These are phyloP conservation scores for Claviceps quebecensis DNA, from an alignment of 2,329 filamentous ascomycete genomes.

Conservation along the genomic window DNA sequence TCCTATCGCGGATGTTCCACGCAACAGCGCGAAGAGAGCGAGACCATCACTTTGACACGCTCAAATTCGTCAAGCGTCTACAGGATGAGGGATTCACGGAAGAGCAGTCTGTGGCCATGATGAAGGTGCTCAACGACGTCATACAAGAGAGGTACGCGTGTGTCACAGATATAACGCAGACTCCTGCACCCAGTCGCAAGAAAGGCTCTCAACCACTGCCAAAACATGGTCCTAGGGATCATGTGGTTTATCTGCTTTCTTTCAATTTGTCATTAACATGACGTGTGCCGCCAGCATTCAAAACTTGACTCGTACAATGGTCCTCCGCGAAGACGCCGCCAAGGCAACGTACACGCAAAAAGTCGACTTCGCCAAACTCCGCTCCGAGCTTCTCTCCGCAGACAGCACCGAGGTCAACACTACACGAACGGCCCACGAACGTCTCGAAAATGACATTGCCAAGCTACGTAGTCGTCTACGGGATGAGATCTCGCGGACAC, in stretches of 20 bases:
- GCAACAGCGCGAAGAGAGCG: constrained; percentile 42
- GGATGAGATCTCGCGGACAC: constrained; percentile 88
- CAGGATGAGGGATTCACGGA: constrained; percentile 90
- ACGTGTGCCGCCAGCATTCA: constrained; percentile 53
- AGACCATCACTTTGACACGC: constrained; percentile 95
- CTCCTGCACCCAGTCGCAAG: no score
- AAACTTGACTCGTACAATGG: constrained; percentile 95
- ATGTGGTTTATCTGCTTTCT: neutral
- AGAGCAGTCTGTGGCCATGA: constrained; percentile 92
- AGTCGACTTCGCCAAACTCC: constrained; percentile 94
- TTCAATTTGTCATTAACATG: neutral
- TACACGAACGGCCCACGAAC: constrained; percentile 80
- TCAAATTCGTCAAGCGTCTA: constrained; percentile 88
- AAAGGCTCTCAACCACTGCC: no score
- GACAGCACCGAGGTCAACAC: constrained; percentile 84
- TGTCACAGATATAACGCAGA: no score
- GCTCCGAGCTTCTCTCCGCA: constrained; percentile 81
- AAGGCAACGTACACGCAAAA: constrained; percentile 74
- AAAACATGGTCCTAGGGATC: no score
- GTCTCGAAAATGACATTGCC: constrained; percentile 83
- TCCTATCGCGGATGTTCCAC: constrained; percentile 45
- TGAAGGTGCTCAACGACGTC: constrained; percentile 91
- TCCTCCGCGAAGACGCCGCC: constrained; percentile 82
- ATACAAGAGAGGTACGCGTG: constrained; percentile 69
- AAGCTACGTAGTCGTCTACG: constrained; percentile 81